These are phyloP conservation scores for Thinopyrum elongatum DNA, from an alignment of 176 grass and related monocot species.

Conservation along the genomic window DNA sequence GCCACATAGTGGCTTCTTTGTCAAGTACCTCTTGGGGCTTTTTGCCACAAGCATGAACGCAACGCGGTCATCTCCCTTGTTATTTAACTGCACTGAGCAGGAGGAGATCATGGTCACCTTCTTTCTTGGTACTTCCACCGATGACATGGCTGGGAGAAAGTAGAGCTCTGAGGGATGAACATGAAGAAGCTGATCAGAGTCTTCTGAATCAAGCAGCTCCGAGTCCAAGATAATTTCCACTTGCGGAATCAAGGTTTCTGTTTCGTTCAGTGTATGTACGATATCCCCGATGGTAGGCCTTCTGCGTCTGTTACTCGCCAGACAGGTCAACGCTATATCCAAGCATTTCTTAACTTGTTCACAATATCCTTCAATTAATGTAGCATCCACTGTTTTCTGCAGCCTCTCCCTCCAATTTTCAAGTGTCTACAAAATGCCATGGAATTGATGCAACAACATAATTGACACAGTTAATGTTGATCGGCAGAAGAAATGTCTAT, in stretches of 20 bases:
- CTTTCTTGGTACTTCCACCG: not conserved
- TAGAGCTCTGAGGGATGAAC: not conserved
- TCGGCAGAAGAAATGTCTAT: too few species aligned
- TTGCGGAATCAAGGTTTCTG: not conserved
- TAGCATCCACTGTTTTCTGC: not conserved
- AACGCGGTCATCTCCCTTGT: not conserved
- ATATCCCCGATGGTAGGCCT: not conserved
- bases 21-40: not conserved
- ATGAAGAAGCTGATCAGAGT: too few species aligned
- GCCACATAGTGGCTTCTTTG: not conserved
- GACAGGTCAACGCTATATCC: not conserved
- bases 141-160: not conserved
- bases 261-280: not conserved
- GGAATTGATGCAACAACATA: not conserved
- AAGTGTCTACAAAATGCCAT: not conserved
- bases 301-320: fast-evolving
- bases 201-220: too few species aligned
- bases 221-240: too few species aligned
- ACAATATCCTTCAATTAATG: not conserved
- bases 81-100: not conserved
- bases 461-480: too few species aligned
- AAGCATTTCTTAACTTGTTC: not conserved
- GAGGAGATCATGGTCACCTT: not conserved
- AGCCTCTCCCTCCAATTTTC: not conserved
- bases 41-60: not conserved